A percentile compares a stretch with the other conserved stretches of the same genome.
phyloP scores from a whole-genome alignment of 2,329 filamentous ascomycete genomes.

The Fusarium newnesense region DNA sequence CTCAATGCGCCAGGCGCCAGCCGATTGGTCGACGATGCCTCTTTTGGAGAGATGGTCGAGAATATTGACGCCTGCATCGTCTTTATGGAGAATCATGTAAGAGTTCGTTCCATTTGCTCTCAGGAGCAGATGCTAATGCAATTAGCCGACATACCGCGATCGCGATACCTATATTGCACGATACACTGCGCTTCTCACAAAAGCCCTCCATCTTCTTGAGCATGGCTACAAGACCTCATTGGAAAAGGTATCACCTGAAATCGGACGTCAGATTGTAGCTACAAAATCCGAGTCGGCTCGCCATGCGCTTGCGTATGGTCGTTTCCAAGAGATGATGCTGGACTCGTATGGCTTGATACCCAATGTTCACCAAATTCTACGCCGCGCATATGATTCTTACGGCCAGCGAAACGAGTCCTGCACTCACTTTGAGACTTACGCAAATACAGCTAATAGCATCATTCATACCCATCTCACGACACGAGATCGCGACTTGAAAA shows the following conservation, averaged over 20 bases:
- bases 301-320: constrained; percentile 68
- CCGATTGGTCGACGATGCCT: constrained; percentile 82
- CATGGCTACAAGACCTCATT: constrained; percentile 64
- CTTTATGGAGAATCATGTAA: constrained; percentile 89
- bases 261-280: constrained; percentile 62
- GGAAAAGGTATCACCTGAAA: constrained; percentile 64
- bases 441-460: constrained; percentile 64
- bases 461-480: constrained; percentile 64
- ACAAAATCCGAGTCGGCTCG: constrained; percentile 69
- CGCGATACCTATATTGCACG: constrained; percentile 87
- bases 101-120: constrained; percentile 44
- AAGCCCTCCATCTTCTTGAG: constrained; percentile 70
- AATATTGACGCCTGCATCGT: constrained; percentile 90
- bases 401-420: constrained; percentile 57
- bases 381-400: constrained; percentile 62
- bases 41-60: constrained; percentile 87
- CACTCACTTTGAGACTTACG: constrained; percentile 62
- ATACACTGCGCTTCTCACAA: constrained; percentile 82
- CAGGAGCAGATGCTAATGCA: background rate
- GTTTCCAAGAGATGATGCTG: constrained; percentile 67
- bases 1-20: constrained; percentile 93
- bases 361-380: constrained; percentile 64
- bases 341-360: constrained; percentile 66
- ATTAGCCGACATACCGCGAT: constrained; percentile 83
- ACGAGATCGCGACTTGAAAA: constrained; percentile 64